Conservation (phyloP, 371 early-diverging fungal genomes). For the Blyttiomyces sp. region DNA sequence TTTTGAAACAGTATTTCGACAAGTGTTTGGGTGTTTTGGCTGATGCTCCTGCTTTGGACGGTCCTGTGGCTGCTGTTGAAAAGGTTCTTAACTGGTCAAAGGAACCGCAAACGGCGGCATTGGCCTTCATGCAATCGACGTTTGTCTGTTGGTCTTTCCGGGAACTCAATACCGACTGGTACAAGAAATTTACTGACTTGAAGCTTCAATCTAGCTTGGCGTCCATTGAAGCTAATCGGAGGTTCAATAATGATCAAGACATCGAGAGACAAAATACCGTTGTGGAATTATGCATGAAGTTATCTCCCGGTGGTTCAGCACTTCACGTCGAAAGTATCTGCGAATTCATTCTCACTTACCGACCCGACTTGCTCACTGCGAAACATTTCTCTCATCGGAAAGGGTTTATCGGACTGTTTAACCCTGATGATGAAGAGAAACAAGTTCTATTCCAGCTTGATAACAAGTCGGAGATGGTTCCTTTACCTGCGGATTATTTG, state of each 20-base stretch:
- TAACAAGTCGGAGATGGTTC: background rate
- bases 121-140: background rate
- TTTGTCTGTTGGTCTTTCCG: background rate
- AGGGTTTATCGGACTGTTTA: slow-evolving; percentile 13
- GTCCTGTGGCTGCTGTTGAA: background rate
- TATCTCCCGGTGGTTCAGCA: slow-evolving; percentile 12
- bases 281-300: background rate
- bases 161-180: background rate
- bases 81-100: slow-evolving; percentile 10
- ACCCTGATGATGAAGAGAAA: background rate
- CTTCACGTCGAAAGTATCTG: background rate
- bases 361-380: slow-evolving; percentile 4
- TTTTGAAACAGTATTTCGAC: background rate
- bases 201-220: slow-evolving; percentile 1
- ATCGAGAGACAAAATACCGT: background rate
- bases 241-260: background rate
- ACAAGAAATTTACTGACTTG: background rate
- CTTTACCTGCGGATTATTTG: slow-evolving; percentile 5
- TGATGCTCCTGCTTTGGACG: background rate
- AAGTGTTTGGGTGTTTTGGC: slow-evolving; percentile 1
- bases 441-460: background rate
- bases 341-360: background rate
- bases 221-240: background rate
- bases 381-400: slow-evolving; percentile 1
- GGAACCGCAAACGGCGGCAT: background rate